These are phyloP conservation scores for Linum lewisii DNA, from an alignment of 345 rosid species.

Conservation along the genomic window DNA sequence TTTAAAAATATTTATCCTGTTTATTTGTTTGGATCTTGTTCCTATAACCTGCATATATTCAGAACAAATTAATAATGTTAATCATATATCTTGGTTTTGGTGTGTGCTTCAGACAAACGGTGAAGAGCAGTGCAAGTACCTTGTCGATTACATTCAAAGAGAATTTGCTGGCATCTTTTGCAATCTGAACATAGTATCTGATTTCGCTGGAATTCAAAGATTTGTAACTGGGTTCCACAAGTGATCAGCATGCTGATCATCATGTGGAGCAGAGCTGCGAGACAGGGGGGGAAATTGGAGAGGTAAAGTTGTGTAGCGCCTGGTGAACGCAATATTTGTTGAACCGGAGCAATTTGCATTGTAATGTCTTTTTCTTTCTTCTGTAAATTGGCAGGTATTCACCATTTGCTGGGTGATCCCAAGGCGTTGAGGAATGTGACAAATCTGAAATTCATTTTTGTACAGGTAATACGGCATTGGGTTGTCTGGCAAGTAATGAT, in stretches of 20 bases:
- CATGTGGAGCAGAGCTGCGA: no score
- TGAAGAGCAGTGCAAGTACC: conserved; percentile 61
- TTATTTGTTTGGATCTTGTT: not conserved
- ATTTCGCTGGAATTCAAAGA: conserved; percentile 59
- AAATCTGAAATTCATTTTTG: no score
- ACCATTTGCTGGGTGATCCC: no score
- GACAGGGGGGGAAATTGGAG: no score
- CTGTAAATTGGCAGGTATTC: no score
- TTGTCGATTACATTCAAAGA: conserved; percentile 41
- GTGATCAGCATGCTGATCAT: conserved; percentile 9
- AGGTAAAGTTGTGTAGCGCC: no score
- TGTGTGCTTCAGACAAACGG: conserved; percentile 59
- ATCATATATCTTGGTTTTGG: not conserved
- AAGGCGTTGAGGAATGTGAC: no score
- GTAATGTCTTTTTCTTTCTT: no score
- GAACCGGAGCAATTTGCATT: no score
- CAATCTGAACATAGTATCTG: conserved; percentile 42
- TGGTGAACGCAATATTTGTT: no score
- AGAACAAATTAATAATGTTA: not conserved
- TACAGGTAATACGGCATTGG: no score
- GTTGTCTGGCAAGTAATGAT: no score
- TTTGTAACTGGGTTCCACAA: conserved; percentile 55
- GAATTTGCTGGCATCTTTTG: conserved; percentile 33
- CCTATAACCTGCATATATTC: not conserved
- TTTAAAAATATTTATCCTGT: not conserved